phyloP scores from a whole-genome alignment of 1,284 basidiomycete species.

The Puccinia hordei region DNA sequence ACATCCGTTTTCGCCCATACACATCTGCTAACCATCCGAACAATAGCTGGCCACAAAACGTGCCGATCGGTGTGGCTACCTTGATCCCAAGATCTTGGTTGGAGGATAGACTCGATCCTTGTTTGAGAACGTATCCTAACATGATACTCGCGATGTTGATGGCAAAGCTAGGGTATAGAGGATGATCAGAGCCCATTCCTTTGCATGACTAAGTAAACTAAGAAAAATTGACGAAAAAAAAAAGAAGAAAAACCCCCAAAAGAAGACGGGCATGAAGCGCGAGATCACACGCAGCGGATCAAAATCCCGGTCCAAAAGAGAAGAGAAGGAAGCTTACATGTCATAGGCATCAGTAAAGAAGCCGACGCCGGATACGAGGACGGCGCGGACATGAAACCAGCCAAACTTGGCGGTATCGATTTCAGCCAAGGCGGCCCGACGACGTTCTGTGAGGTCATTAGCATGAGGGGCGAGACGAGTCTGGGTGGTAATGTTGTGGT shows the following conservation, averaged over 20 bases:
- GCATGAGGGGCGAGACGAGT: conserved; percentile 15
- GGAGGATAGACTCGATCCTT: conserved; percentile 63
- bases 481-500: conserved; percentile 24
- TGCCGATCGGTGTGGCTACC: conserved; percentile 65
- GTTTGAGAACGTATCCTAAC: conserved; percentile 75
- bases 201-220: not conserved
- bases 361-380: conserved; percentile 73
- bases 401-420: conserved; percentile 69
- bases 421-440: conserved; percentile 72
- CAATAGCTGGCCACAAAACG: conserved; percentile 66
- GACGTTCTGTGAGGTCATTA: conserved; percentile 59
- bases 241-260: too few species aligned
- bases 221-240: not conserved
- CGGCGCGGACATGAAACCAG: conserved; percentile 69
- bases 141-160: conserved; percentile 76
- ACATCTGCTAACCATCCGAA: conserved; percentile 73
- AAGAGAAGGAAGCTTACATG: conserved; percentile 52
- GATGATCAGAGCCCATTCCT: conserved; percentile 4
- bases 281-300: not conserved
- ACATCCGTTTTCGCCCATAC: conserved; percentile 68
- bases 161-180: conserved; percentile 63
- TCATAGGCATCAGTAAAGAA: conserved; percentile 80
- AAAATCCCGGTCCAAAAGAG: too few species aligned
- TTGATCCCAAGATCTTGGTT: conserved; percentile 72
- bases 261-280: not conserved